Evolutionary conservation across 2,329 filamentous ascomycete species (phyloP).

Genomic region (Penicillium brasilianum): DNA sequence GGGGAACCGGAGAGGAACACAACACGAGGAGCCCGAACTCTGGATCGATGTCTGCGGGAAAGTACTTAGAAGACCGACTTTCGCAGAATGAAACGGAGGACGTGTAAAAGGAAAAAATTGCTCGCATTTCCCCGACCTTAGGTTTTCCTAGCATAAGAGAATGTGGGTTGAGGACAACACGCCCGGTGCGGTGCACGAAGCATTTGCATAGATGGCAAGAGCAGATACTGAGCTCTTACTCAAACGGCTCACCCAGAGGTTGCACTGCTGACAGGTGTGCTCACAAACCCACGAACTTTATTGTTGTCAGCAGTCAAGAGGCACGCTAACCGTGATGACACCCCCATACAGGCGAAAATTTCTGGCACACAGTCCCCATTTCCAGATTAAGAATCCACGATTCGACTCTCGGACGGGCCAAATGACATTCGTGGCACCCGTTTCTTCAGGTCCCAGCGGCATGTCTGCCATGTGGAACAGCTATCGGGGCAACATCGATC

Average conservation of each 20-base stretch:
- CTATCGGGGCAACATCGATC: conserved; percentile 78
- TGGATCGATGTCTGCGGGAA: not conserved
- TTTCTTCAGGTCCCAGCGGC: conserved; percentile 72
- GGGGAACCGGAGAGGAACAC: not conserved
- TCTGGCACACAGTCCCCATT: conserved; percentile 67
- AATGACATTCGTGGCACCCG: conserved; percentile 70
- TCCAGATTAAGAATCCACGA: no score
- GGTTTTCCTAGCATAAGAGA: not conserved
- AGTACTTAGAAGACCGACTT: not conserved
- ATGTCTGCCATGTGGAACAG: conserved; percentile 76
- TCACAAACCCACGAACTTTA: conserved; percentile 4
- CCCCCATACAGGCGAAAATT: conserved; percentile 50
- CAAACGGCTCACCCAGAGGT: conserved; percentile 14
- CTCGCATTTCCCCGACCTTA: not conserved
- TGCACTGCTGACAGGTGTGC: not conserved
- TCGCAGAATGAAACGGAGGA: not conserved
- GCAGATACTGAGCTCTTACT: conserved; percentile 10
- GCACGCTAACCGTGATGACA: not conserved
- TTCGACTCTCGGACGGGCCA: conserved; percentile 68
- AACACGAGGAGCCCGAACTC: not conserved
- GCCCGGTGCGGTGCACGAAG: not conserved
- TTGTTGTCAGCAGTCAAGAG: conserved; percentile 1
- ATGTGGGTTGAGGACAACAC: not conserved
- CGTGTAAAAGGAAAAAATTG: not conserved
- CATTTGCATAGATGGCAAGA: no score